Conservation (phyloP, 2,329 filamentous ascomycete species). For the Colletotrichum sp. region DNA sequence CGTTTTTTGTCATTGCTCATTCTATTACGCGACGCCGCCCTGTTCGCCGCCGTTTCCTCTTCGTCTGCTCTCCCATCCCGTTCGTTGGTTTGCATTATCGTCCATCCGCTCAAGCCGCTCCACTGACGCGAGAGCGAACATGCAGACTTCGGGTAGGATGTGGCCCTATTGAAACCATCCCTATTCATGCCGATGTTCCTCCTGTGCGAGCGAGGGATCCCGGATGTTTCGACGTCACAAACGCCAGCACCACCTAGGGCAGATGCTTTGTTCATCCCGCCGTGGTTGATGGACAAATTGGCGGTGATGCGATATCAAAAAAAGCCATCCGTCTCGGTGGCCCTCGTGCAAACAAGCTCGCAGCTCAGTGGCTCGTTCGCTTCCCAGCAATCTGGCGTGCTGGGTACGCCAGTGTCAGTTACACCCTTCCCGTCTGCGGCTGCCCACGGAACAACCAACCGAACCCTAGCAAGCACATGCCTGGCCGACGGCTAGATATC, state of each 20-base stretch:
- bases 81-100: not conserved
- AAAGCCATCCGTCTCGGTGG: not conserved
- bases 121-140: not conserved
- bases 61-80: not conserved
- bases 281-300: not conserved
- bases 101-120: constrained; percentile 3
- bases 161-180: not conserved
- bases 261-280: not conserved
- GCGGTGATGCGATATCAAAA: constrained; percentile 9
- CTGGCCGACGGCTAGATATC: not conserved
- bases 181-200: not conserved
- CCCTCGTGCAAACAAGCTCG: constrained; percentile 20
- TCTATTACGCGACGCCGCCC: not conserved
- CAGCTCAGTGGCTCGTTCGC: constrained; percentile 14
- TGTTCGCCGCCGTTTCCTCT: not conserved
- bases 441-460: constrained; percentile 9
- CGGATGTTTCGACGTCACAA: not conserved
- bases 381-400: constrained; percentile 6
- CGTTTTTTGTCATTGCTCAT: not conserved
- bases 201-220: not conserved
- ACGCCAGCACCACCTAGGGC: not conserved
- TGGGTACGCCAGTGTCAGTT: not conserved
- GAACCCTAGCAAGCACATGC: constrained; percentile 10
- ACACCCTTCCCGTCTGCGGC: not conserved
- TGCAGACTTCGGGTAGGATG: not conserved